Percentiles rank a stretch among this genome's conserved stretches.
Evolutionary conservation across 2,329 filamentous ascomycete genomes (phyloP).

Genomic region (Fusarium papillatum): DNA sequence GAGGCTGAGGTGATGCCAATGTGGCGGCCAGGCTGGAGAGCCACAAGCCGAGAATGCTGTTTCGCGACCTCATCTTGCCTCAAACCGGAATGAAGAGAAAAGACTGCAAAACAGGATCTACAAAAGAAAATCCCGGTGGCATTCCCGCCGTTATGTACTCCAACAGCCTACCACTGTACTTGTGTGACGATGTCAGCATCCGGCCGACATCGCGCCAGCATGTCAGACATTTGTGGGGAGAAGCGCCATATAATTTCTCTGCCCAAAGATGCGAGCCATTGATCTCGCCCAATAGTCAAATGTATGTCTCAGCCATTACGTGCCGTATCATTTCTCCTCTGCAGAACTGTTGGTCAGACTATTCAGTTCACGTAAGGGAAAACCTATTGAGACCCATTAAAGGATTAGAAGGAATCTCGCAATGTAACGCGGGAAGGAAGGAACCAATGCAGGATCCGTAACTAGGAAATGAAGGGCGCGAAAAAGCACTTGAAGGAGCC

Average conservation of each 20-base stretch:
- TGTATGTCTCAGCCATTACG: not conserved
- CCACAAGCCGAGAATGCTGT: not conserved
- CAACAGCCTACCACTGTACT: not conserved
- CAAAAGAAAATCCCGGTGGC: not conserved
- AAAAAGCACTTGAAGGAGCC: not conserved
- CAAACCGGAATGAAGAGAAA: not conserved
- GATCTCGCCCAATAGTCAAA: not conserved
- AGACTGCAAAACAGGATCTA: not conserved
- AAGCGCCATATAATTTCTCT: not conserved
- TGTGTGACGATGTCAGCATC: not conserved
- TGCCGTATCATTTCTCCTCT: not conserved
- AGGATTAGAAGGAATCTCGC: not conserved
- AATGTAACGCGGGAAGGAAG: not conserved
- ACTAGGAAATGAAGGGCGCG: not conserved
- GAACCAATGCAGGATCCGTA: not conserved
- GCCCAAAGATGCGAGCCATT: not conserved
- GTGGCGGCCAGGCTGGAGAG: not conserved
- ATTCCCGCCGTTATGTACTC: not conserved
- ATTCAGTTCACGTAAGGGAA: not conserved
- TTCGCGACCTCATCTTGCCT: not conserved
- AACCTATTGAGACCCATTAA: not conserved
- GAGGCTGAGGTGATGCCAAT: not conserved
- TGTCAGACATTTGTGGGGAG: slow-evolving; percentile 5
- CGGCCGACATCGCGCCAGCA: not conserved
- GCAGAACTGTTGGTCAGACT: not conserved